phyloP scores from a whole-genome alignment of 257 asterid species.

The Parsonsia alboflavescens region DNA sequence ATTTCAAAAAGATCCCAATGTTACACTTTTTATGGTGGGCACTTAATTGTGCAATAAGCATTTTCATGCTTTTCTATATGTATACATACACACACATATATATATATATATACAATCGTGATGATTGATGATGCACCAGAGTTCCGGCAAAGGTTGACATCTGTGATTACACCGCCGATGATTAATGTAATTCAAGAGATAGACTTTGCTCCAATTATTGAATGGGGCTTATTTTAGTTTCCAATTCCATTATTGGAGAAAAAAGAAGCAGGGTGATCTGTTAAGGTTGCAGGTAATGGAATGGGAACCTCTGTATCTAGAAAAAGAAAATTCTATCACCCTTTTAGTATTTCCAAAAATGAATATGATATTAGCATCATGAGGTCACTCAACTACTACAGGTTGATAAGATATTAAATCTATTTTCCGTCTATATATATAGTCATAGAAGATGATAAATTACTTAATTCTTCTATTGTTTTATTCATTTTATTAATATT shows the following conservation, averaged over 20 bases:
- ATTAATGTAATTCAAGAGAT: not conserved
- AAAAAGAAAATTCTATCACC: too few relatives aligned
- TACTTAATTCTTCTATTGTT: too few relatives aligned
- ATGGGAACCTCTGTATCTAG: not conserved
- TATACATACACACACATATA: too few relatives aligned
- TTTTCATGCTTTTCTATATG: not conserved
- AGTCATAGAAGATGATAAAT: too few relatives aligned
- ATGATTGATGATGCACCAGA: not conserved
- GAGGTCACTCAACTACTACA: too few relatives aligned
- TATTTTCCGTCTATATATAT: too few relatives aligned
- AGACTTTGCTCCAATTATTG: conserved; percentile 8
- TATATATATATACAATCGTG: not conserved
- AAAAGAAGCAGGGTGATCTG: not conserved
- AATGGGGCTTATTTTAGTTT: not conserved
- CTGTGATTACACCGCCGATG: not conserved
- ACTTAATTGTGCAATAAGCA: not conserved
- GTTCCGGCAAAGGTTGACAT: not conserved
- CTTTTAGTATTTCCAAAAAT: too few relatives aligned
- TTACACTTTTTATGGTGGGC: not conserved
- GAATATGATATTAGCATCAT: too few relatives aligned
- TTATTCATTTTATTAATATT: too few relatives aligned
- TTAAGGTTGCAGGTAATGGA: not conserved
- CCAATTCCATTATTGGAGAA: not conserved
- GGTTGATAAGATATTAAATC: too few relatives aligned
- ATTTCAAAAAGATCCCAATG: not conserved